Conservation (phyloP, 805 yeast genomes). For the Isabelozyma heimii region DNA sequence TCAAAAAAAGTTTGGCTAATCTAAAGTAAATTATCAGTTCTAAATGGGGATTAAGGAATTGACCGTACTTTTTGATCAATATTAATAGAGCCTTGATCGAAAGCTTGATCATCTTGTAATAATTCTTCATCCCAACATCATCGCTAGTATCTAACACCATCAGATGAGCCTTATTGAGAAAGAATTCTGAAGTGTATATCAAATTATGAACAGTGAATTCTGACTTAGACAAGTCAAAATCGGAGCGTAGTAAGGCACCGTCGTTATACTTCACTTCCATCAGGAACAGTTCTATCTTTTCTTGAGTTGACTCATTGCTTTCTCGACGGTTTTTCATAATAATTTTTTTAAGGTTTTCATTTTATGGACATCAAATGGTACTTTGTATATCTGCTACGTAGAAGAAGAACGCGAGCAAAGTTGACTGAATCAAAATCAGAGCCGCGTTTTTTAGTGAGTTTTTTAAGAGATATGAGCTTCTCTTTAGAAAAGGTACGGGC, state of each 20-base stretch:
- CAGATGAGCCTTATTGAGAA: constrained; percentile 20
- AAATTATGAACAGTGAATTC: constrained; percentile 3
- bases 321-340: too few species aligned
- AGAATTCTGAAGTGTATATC: constrained; percentile 15
- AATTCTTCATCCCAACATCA: constrained; percentile 15
- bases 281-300: neutral
- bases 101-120: constrained; percentile 28
- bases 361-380: too few species aligned
- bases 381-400: too few species aligned
- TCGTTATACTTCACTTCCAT: neutral
- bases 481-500: too few species aligned
- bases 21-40: constrained; percentile 33
- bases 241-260: neutral
- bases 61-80: constrained; percentile 25
- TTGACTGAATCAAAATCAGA: too few species aligned
- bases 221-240: neutral
- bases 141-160: constrained; percentile 12
- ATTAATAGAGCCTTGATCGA: constrained; percentile 37
- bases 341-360: too few species aligned
- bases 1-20: constrained; percentile 34
- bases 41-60: constrained; percentile 22
- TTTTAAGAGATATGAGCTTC: too few species aligned
- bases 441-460: too few species aligned
- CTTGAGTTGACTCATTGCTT: too few species aligned
- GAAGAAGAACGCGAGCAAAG: too few species aligned